A percentile compares a stretch with the other conserved stretches of the same genome.
phyloP scores from a whole-genome alignment of 192 early-diverging fungal genomes.

The Chytriomyces sp. region DNA sequence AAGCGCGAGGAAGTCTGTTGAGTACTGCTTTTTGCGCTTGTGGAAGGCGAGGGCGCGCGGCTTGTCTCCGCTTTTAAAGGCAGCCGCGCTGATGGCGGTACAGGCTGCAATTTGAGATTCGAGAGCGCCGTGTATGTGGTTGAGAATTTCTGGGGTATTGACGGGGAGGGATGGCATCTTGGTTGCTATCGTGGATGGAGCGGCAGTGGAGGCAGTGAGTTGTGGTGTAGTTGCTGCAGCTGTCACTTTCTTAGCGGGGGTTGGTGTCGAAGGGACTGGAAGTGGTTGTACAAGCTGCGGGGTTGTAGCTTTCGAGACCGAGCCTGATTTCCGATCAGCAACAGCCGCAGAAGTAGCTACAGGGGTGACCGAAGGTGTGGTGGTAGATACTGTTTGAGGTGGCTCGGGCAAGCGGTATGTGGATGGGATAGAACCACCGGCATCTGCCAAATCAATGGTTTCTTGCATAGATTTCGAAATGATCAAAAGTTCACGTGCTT shows the following conservation, averaged over 20 bases:
- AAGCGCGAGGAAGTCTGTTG: slow-evolving; percentile 57
- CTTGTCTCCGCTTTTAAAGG: slow-evolving; percentile 50
- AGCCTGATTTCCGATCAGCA: background rate
- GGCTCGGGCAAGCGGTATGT: slow-evolving; percentile 14
- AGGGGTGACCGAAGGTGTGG: background rate
- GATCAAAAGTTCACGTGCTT: slow-evolving; percentile 55
- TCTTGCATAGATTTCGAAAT: slow-evolving; percentile 52
- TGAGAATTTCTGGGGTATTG: slow-evolving; percentile 41
- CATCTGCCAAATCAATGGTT: slow-evolving; percentile 34
- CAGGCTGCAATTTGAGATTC: slow-evolving; percentile 59
- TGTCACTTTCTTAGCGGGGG: slow-evolving; percentile 1
- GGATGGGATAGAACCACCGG: slow-evolving; percentile 29
- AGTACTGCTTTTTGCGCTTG: slow-evolving; percentile 60
- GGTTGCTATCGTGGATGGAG: slow-evolving; percentile 22
- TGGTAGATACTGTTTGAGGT: background rate
- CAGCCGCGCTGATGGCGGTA: slow-evolving; percentile 42
- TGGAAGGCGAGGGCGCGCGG: slow-evolving; percentile 55
- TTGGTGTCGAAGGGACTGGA: background rate
- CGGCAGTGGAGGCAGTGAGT: background rate
- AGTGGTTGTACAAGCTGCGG: background rate
- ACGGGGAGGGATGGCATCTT: slow-evolving; percentile 27
- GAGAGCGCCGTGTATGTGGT: slow-evolving; percentile 51
- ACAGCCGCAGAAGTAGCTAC: slow-evolving; percentile 5
- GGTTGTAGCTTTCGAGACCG: background rate
- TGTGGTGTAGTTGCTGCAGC: background rate